These are phyloP conservation scores for Amaranthus hypochondriacus DNA, from an alignment of 148 eudicot species.

Conservation along the genomic window DNA sequence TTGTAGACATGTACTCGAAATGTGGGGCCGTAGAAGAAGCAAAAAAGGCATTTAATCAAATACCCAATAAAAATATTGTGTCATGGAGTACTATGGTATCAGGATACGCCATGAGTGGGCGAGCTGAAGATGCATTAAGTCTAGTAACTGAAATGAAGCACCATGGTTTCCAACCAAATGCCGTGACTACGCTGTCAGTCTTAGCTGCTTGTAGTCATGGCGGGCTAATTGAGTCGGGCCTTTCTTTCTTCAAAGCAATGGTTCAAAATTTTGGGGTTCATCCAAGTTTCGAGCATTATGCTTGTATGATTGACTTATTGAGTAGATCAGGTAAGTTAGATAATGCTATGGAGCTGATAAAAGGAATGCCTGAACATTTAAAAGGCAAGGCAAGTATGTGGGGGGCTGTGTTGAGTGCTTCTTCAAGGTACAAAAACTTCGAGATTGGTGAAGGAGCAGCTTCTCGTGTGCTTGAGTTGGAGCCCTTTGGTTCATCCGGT, in stretches of 20 bases:
- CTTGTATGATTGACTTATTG: conserved; percentile 75
- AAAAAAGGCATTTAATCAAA: conserved; percentile 50
- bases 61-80: conserved; percentile 46
- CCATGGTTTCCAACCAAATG: conserved; percentile 56
- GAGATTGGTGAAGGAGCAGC: conserved; percentile 43
- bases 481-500: conserved; percentile 61
- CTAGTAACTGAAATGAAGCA: conserved; percentile 44
- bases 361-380: conserved; percentile 33
- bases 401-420: conserved; percentile 76
- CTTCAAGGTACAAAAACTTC: conserved; percentile 36
- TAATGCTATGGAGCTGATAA: conserved; percentile 46
- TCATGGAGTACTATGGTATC: conserved; percentile 77
- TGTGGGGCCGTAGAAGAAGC: conserved; percentile 69
- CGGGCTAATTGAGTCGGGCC: conserved; percentile 57
- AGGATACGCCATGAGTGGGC: conserved; percentile 76
- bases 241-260: conserved; percentile 48
- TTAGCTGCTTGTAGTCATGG: conserved; percentile 92
- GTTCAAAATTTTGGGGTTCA: conserved; percentile 31
- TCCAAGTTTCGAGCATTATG: conserved; percentile 60
- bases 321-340: conserved; percentile 70
- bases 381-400: conserved; percentile 55
- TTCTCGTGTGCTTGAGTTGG: conserved; percentile 52
- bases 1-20: conserved; percentile 71
- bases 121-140: conserved; percentile 48
- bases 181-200: conserved; percentile 58